Evolutionary conservation across 257 asterid species (phyloP).

Genomic region (Nicotiana paniculata): DNA sequence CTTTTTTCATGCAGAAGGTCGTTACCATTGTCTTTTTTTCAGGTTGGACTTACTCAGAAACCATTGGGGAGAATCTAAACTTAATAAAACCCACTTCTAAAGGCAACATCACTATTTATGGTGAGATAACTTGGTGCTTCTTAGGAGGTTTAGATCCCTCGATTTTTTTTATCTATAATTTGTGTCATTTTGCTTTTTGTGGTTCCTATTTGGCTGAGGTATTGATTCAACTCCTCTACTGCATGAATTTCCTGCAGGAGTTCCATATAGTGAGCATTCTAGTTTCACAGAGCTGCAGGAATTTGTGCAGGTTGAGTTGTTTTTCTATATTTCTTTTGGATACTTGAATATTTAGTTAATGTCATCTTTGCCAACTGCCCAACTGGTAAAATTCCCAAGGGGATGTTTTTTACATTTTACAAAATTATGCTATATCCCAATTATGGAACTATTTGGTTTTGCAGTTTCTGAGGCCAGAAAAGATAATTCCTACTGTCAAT

Average conservation of each 20-base stretch:
- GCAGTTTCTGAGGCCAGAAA: slow-evolving; percentile 25
- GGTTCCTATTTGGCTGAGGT: neutral
- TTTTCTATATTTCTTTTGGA: neutral
- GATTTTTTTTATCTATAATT: neutral
- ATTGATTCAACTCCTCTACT: neutral
- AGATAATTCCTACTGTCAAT: slow-evolving; percentile 28
- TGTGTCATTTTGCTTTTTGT: neutral
- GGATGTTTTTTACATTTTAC: neutral
- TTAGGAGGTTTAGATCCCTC: neutral
- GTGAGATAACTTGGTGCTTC: slow-evolving; percentile 13
- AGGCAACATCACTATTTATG: slow-evolving; percentile 24
- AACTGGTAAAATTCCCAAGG: neutral
- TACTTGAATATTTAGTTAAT: neutral
- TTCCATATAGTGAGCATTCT: slow-evolving; percentile 29
- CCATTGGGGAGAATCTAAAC: slow-evolving; percentile 13
- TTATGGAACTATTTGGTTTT: neutral
- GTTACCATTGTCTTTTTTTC: neutral
- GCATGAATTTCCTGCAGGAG: slow-evolving; percentile 18
- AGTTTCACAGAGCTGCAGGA: slow-evolving; percentile 28
- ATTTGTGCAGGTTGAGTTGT: slow-evolving; percentile 21
- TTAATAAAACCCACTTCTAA: slow-evolving; percentile 14
- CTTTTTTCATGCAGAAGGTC: neutral
- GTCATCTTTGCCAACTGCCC: neutral
- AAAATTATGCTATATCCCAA: neutral
- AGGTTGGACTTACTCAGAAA: slow-evolving; percentile 31